Evolutionary conservation across 2,329 filamentous ascomycete genomes (phyloP).

Genomic region (Alternaria longipes): DNA sequence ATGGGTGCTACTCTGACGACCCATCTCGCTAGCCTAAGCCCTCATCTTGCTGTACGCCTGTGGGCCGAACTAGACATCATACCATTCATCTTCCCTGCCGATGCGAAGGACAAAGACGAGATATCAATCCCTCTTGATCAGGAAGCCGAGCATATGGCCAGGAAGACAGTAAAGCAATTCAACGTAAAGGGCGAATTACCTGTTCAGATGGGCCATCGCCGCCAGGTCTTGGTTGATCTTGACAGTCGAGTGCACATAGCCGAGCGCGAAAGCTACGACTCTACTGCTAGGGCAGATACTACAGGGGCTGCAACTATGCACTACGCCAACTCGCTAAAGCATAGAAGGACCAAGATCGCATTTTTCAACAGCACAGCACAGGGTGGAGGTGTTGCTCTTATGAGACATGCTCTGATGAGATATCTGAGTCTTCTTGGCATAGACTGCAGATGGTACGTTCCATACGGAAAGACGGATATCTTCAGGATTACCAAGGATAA

Average conservation of each 20-base stretch:
- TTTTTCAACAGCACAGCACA: slow-evolving; percentile 83
- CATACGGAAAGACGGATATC: slow-evolving; percentile 77
- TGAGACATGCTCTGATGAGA: slow-evolving; percentile 80
- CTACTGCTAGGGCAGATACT: slow-evolving; percentile 63
- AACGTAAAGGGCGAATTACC: slow-evolving; percentile 17
- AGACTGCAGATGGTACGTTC: slow-evolving; percentile 78
- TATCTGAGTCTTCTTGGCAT: slow-evolving; percentile 73
- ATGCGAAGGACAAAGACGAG: slow-evolving; percentile 10
- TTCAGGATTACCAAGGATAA: slow-evolving; percentile 88
- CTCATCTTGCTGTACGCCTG: slow-evolving; percentile 72
- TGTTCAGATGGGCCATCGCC: slow-evolving; percentile 8
- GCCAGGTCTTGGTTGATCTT: slow-evolving; percentile 63
- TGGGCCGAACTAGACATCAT: slow-evolving; percentile 82
- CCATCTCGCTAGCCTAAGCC: slow-evolving; percentile 67
- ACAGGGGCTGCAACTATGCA: slow-evolving; percentile 74
- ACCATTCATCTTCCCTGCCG: slow-evolving; percentile 67
- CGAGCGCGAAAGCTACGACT: slow-evolving; percentile 65
- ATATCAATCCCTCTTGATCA: slow-evolving; percentile 74
- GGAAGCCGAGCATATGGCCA: slow-evolving; percentile 81
- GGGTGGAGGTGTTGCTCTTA: slow-evolving; percentile 82
- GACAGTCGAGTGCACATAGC: slow-evolving; percentile 70
- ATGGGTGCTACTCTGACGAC: slow-evolving; percentile 75
- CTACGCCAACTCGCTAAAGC: slow-evolving; percentile 70
- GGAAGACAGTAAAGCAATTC: slow-evolving; percentile 72
- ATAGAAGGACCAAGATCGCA: slow-evolving; percentile 72